Evolutionary conservation across 305 asterid species (phyloP).

Genomic region (Fraxinus latifolia): DNA sequence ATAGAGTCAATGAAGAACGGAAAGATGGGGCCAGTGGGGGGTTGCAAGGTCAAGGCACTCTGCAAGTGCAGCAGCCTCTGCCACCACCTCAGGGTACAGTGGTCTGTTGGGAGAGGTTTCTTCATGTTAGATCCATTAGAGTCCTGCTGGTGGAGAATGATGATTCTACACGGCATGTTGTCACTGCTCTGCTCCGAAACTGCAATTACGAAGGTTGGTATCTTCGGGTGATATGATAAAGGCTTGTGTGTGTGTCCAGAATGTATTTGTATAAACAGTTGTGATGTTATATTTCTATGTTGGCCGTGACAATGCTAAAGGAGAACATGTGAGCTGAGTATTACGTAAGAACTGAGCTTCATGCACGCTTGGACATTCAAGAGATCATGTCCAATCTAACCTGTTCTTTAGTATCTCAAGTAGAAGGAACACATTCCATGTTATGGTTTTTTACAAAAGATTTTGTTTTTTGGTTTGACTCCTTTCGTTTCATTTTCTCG

Average conservation of each 20-base stretch:
- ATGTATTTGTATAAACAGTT: background rate
- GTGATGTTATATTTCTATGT: background rate
- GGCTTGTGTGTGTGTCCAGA: background rate
- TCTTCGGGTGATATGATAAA: background rate
- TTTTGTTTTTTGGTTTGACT: background rate
- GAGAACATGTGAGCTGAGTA: background rate
- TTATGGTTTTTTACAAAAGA: background rate
- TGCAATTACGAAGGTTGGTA: constrained; percentile 81
- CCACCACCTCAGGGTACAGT: constrained; percentile 42
- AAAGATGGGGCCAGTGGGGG: constrained; percentile 26
- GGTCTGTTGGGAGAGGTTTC: constrained; percentile 78
- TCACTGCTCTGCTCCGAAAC: constrained; percentile 80
- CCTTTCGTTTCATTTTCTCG: background rate
- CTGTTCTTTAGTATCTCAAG: background rate
- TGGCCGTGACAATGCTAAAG: constrained; percentile 1
- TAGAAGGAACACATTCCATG: background rate
- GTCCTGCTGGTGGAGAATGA: constrained; percentile 86
- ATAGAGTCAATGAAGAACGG: constrained; percentile 22
- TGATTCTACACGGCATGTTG: constrained; percentile 77
- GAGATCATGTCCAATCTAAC: background rate
- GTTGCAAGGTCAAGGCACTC: constrained; percentile 28
- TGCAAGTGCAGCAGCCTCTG: constrained; percentile 34
- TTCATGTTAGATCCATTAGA: constrained; percentile 70
- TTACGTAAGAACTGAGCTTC: background rate
- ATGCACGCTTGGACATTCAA: constrained; percentile 12